Conservation (phyloP, 2,329 filamentous ascomycete species). For the Stemphylium lycopersici region DNA sequence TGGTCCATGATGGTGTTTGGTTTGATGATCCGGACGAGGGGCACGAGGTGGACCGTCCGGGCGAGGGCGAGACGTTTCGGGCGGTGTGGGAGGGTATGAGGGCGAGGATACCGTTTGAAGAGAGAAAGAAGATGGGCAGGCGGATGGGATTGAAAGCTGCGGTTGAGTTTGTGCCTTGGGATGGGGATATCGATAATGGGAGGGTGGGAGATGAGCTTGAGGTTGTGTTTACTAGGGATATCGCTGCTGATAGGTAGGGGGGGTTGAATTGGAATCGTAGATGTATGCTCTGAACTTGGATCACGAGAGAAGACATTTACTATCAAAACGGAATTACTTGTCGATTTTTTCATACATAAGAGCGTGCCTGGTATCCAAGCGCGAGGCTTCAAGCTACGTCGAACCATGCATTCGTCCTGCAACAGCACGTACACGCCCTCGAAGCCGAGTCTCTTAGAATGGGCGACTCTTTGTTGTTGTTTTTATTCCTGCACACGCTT, state of each 20-base stretch:
- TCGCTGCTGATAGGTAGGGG: not conserved
- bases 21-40: conserved; percentile 28
- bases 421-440: no score
- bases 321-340: no score
- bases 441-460: no score
- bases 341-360: no score
- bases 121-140: conserved; percentile 6
- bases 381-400: no score
- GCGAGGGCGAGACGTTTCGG: conserved; percentile 42
- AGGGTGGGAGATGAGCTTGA: conserved; percentile 44
- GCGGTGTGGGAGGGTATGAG: conserved; percentile 32
- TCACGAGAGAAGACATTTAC: no score
- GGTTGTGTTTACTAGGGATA: conserved; percentile 34
- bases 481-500: not conserved
- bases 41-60: conserved; percentile 24
- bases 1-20: conserved; percentile 38
- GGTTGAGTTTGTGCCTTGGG: conserved; percentile 37
- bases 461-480: no score
- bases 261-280: not conserved
- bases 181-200: conserved; percentile 37
- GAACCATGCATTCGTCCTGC: no score
- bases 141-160: conserved; percentile 22
- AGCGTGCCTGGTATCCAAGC: not conserved
- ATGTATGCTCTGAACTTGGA: no score
- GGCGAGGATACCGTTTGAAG: conserved; percentile 17